These are phyloP conservation scores for Arthrinium puccinioides DNA, from an alignment of 2,329 filamentous ascomycete species.

Conservation along the genomic window DNA sequence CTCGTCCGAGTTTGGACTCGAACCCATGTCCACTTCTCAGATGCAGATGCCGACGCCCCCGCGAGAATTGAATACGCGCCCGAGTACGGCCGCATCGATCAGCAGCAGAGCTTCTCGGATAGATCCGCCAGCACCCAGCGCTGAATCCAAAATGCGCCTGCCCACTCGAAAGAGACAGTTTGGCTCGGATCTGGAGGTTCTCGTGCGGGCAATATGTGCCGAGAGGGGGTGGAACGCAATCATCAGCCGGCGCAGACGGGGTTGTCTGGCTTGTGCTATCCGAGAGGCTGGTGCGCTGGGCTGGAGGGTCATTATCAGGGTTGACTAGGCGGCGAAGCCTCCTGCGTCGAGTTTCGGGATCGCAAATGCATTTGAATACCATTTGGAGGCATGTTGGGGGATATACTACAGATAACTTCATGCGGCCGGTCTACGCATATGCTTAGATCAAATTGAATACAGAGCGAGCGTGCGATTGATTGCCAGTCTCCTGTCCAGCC, in stretches of 20 bases:
- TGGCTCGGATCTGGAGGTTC: slow-evolving; percentile 60
- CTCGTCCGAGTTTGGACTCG: slow-evolving; percentile 24
- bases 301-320: slow-evolving; percentile 59
- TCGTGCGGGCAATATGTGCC: slow-evolving; percentile 66
- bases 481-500: no score
- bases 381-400: no score
- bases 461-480: no score
- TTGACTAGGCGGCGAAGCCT: slow-evolving; percentile 44
- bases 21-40: slow-evolving; percentile 11
- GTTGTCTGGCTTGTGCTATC: slow-evolving; percentile 67
- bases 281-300: slow-evolving; percentile 66
- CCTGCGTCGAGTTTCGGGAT: no score
- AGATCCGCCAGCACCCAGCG: slow-evolving; percentile 13
- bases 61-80: slow-evolving; percentile 14
- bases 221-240: slow-evolving; percentile 69
- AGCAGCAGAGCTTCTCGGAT: slow-evolving; percentile 19
- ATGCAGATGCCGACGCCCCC: slow-evolving; percentile 13
- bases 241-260: slow-evolving; percentile 58
- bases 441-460: no score
- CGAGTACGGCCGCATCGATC: slow-evolving; percentile 18
- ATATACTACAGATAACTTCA: no score
- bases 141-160: slow-evolving; percentile 45
- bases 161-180: slow-evolving; percentile 51
- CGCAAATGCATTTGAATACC: no score
- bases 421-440: no score